Percentiles rank a stretch among this genome's conserved stretches.
Conservation (phyloP, 352 stramenopile genomes). For the Pythium rhizo-oryzae region DNA sequence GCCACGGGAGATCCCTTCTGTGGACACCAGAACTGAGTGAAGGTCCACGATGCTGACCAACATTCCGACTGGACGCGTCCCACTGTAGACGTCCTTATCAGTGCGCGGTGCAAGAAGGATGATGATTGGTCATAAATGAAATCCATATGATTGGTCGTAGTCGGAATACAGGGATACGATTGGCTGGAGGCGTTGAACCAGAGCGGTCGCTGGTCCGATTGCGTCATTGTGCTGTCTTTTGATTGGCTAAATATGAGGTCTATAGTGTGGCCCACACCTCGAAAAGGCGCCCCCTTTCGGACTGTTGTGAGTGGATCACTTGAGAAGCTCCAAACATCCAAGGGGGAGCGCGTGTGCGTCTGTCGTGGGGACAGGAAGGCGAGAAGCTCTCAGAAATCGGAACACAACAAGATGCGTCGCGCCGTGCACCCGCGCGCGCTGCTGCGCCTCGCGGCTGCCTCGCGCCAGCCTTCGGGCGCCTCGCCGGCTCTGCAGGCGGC, state of each 20-base stretch:
- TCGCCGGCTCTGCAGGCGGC: background rate
- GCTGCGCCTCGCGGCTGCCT: conserved; percentile 39
- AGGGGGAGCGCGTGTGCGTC: conserved; percentile 1
- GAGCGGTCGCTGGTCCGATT: background rate
- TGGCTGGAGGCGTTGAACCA: conserved; percentile 15
- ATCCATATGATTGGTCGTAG: conserved; percentile 18
- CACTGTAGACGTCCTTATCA: background rate
- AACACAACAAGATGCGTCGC: conserved; percentile 38
- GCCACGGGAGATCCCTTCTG: conserved; percentile 1
- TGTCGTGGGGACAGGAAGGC: conserved; percentile 18
- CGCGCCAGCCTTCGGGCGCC: background rate
- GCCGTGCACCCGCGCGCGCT: conserved; percentile 44
- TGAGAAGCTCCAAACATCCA: conserved; percentile 22
- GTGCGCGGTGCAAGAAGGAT: background rate
- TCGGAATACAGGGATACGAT: conserved; percentile 6
- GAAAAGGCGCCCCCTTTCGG: background rate
- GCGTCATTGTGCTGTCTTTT: background rate
- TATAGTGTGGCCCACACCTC: conserved; percentile 23
- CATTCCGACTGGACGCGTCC: conserved; percentile 11
- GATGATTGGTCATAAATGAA: background rate
- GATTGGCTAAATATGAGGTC: conserved; percentile 21
- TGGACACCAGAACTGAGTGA: conserved; percentile 26
- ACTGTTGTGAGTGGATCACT: conserved; percentile 29
- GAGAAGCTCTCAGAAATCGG: conserved; percentile 32
- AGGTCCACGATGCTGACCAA: conserved; percentile 12